phyloP scores from a whole-genome alignment of 352 stramenopile genomes.

The Phytophthora foliorum region DNA sequence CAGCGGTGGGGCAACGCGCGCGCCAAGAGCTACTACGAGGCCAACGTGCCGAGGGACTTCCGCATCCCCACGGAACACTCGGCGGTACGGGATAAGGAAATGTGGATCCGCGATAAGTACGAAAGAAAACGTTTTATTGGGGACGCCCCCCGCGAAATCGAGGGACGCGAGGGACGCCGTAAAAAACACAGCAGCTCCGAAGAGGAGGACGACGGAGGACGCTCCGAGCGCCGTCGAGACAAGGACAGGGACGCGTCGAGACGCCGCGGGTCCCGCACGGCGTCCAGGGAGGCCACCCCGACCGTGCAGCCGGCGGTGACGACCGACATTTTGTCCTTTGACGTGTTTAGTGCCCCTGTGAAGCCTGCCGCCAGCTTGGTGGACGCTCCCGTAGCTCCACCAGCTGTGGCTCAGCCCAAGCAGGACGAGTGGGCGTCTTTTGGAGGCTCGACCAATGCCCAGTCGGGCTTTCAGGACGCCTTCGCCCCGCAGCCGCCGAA shows the following conservation, averaged over 20 bases:
- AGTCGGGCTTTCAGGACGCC: slow-evolving; percentile 51
- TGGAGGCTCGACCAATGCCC: slow-evolving; percentile 53
- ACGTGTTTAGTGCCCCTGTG: slow-evolving; percentile 61
- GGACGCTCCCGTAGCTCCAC: slow-evolving; percentile 22
- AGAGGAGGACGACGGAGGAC: slow-evolving; percentile 53
- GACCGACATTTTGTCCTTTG: slow-evolving; percentile 79
- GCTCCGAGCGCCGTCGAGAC: slow-evolving; percentile 27
- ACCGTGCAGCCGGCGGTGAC: slow-evolving; percentile 33
- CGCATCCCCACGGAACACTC: slow-evolving; percentile 84
- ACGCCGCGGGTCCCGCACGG: slow-evolving; percentile 43
- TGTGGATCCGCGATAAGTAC: slow-evolving; percentile 94
- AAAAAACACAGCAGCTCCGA: slow-evolving; percentile 59
- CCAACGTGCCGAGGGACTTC: slow-evolving; percentile 81
- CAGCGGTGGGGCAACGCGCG: slow-evolving; percentile 92
- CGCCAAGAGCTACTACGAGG: slow-evolving; percentile 93
- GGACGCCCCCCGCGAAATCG: slow-evolving; percentile 42
- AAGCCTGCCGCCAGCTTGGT: slow-evolving; percentile 31
- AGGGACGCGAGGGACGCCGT: slow-evolving; percentile 35
- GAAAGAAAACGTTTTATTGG: slow-evolving; percentile 84
- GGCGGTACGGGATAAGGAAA: slow-evolving; percentile 88
- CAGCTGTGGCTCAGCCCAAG: slow-evolving; percentile 15
- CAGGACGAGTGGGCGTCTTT: slow-evolving; percentile 87
- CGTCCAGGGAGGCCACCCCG: slow-evolving; percentile 48
- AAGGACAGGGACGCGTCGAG: slow-evolving; percentile 26
- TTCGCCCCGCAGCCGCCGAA: slow-evolving; percentile 48